Evolutionary conservation across 78 protist genomes (phyloP), one percentile per base, ranked within the genome.

Genomic region (Andalucia godoyi): DNA sequence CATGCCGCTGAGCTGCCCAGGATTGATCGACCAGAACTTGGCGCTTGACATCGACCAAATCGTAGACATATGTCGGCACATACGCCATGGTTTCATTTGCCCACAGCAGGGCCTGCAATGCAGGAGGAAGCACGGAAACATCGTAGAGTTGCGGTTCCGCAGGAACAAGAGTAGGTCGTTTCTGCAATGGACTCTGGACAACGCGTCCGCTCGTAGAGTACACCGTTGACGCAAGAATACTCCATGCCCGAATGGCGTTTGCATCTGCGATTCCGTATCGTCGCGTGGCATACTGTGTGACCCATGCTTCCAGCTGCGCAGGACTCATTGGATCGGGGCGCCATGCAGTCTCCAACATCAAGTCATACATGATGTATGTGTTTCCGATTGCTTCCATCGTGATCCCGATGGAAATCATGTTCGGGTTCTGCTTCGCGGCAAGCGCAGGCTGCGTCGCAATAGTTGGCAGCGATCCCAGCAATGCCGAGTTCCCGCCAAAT

Each of bases 341-440:
- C 87, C 86, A 84, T 13, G 74, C 3, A 77, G 61, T 84, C 45
- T 81, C 84, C 68, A 43, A 52, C 84, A 75, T 76, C 39, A 75
- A 12, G 41, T 80, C 86, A 52, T 84, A 84, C 1, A 75, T 68
- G 5, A 80, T 47, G 0, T 36, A 52, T 46, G 78, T 85, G 49
- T 80, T 74, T 30, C 74, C 82, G 23, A 85, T 85, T 17, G 84
- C 87, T 41, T 85, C 90, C 29, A 84, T 83, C 38, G 90, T 82
- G 13, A 81, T 45, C 42, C 90, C 90, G 34, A 69, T 60, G 4
- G 87, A 85, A 25, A 80, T 55, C 68, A 85, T 81, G 27, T 51
- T 76, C n/a, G n/a, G n/a, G 33, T 45, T 40, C 38, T 4, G 2
- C 17, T 53, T 32, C 23, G 15, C 6, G 54, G 13, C 12, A 12